Percentiles rank a stretch among this genome's conserved stretches.
These are phyloP conservation scores for Obelidium mucronatum DNA, from an alignment of 192 early-diverging fungal genomes.

Conservation along the genomic window DNA sequence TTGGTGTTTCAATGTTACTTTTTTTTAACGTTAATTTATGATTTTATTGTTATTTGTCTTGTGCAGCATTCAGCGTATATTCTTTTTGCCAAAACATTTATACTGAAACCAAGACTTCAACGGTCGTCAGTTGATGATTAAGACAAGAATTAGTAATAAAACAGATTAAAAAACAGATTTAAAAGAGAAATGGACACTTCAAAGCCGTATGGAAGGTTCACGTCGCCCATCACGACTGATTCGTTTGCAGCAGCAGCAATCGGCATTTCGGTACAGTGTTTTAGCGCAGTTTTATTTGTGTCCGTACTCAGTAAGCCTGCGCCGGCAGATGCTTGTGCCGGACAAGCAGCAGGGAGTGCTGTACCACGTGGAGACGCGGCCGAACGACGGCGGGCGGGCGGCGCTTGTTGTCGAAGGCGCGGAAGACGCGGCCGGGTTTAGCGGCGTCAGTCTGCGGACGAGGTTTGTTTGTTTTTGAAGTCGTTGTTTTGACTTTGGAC, in stretches of 20 bases:
- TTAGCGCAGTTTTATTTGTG: not conserved
- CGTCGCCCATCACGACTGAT: conserved; percentile 19
- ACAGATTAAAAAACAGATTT: too few relatives aligned
- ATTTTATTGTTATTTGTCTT: too few relatives aligned
- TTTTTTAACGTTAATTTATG: too few relatives aligned
- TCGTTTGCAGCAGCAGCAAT: conserved; percentile 18
- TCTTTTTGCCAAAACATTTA: too few relatives aligned
- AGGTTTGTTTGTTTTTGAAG: not conserved
- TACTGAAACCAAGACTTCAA: too few relatives aligned
- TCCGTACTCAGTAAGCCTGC: not conserved
- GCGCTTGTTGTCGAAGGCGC: conserved; percentile 11
- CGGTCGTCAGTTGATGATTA: too few relatives aligned
- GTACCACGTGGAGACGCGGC: conserved; percentile 20
- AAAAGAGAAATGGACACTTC: conserved; percentile 3
- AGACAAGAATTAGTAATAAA: too few relatives aligned
- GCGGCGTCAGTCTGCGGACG: not conserved
- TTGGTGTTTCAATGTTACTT: too few relatives aligned
- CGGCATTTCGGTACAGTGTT: conserved; percentile 2
- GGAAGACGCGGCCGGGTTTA: not conserved
- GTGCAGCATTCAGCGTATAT: too few relatives aligned
- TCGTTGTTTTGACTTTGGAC: not conserved
- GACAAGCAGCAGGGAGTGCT: conserved; percentile 17
- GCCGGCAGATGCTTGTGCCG: not conserved
- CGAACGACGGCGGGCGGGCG: conserved; percentile 22
- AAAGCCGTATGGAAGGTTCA: conserved; percentile 2